Percentiles rank a stretch among this genome's conserved stretches.
Evolutionary conservation across 306 rosid genomes (phyloP).

Genomic region (Boehmeria nivea): DNA sequence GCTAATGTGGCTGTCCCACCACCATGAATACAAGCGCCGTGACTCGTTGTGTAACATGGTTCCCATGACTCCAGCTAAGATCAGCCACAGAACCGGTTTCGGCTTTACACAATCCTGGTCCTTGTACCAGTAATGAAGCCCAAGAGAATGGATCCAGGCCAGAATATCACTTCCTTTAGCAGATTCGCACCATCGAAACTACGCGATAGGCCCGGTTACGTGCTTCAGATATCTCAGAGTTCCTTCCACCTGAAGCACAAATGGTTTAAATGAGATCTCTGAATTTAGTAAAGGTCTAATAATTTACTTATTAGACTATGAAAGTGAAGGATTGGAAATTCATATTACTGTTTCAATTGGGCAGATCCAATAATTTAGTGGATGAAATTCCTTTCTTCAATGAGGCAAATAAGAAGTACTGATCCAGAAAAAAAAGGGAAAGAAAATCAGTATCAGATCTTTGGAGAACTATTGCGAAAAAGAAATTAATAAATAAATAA

Average conservation of each 20-base stretch:
- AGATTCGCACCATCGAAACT: constrained; percentile 19
- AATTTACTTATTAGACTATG: constrained; percentile 10
- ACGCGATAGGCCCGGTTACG: no score
- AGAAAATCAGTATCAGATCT: constrained; percentile 18
- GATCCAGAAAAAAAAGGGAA: constrained; percentile 18
- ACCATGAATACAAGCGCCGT: constrained; percentile 95
- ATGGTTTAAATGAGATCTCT: constrained; percentile 6
- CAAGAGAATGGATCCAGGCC: constrained; percentile 63
- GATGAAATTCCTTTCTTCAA: constrained; percentile 17
- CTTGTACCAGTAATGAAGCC: constrained; percentile 29
- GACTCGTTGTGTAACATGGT: constrained; percentile 73
- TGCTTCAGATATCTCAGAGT: background rate
- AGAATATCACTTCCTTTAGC: constrained; percentile 29
- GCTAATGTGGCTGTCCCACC: constrained; percentile 99
- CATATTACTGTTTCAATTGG: constrained; percentile 27
- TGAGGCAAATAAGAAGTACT: constrained; percentile 20
- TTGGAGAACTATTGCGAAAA: background rate
- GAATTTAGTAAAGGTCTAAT: constrained; percentile 12
- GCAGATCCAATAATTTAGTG: constrained; percentile 22
- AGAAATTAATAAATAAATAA: constrained; percentile 16
- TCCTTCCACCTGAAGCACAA: constrained; percentile 30
- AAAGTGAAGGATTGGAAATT: no score
- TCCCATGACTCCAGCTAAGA: constrained; percentile 73
- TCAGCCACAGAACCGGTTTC: constrained; percentile 49
- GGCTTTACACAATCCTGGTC: constrained; percentile 47